phyloP scores from a whole-genome alignment of 345 rosid genomes.

The Noccaea caerulescens region DNA sequence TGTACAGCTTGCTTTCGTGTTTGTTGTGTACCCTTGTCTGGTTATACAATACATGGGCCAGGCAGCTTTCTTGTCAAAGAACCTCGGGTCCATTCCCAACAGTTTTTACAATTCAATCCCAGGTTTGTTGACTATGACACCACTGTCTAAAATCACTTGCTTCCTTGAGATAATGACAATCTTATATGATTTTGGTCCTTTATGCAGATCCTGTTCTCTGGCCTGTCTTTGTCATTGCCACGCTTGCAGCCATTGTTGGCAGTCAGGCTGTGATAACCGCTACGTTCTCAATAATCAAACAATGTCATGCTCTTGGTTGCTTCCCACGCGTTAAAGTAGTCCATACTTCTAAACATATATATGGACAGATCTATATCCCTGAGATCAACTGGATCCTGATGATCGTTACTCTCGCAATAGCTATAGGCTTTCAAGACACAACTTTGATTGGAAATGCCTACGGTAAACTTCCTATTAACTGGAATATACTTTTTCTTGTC shows the following conservation, averaged over 20 bases:
- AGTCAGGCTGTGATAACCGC: slow-evolving; percentile 92
- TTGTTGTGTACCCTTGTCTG: slow-evolving; percentile 85
- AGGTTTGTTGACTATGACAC: slow-evolving; percentile 50
- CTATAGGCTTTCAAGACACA: slow-evolving; percentile 79
- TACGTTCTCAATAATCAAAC: slow-evolving; percentile 87
- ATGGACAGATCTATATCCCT: slow-evolving; percentile 95
- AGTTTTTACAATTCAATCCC: slow-evolving; percentile 84
- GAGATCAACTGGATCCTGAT: slow-evolving; percentile 97
- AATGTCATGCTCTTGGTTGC: slow-evolving; percentile 95
- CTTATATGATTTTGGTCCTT: slow-evolving; percentile 36
- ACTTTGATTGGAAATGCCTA: slow-evolving; percentile 91
- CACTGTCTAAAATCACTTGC: slow-evolving; percentile 14
- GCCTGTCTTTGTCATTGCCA: slow-evolving; percentile 89
- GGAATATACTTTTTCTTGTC: slow-evolving; percentile 12
- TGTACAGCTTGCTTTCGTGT: slow-evolving; percentile 79
- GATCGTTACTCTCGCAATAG: slow-evolving; percentile 81
- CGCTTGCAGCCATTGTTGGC: slow-evolving; percentile 91
- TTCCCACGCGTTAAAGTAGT: slow-evolving; percentile 95
- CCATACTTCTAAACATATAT: slow-evolving; percentile 79
- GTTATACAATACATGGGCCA: slow-evolving; percentile 98
- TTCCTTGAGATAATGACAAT: slow-evolving; percentile 17
- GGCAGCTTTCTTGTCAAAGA: slow-evolving; percentile 88
- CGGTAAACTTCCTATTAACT: slow-evolving; percentile 51
- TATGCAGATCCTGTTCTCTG: slow-evolving; percentile 71
- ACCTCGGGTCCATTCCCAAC: slow-evolving; percentile 49